phyloP scores from a whole-genome alignment of 2,329 filamentous ascomycete genomes.

The Exophiala alcalophila region DNA sequence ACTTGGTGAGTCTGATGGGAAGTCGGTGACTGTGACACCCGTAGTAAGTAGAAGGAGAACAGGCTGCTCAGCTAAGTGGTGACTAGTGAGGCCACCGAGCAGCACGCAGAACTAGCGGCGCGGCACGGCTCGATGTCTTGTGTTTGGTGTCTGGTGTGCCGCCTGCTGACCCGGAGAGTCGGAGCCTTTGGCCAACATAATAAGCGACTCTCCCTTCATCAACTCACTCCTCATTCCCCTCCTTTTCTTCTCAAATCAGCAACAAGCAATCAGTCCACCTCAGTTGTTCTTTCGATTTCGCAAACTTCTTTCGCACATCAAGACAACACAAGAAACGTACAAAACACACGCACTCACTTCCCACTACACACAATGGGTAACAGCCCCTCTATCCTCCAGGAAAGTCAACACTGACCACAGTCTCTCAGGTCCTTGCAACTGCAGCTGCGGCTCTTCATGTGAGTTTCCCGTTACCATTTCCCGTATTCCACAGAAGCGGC shows the following conservation, averaged over 20 bases:
- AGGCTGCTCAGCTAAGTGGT: too few relatives aligned
- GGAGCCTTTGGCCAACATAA: too few relatives aligned
- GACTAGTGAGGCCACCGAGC: too few relatives aligned
- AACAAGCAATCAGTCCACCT: constrained; percentile 27
- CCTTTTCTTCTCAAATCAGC: constrained; percentile 14
- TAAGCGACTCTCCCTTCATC: constrained; percentile 1
- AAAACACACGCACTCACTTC: constrained; percentile 12
- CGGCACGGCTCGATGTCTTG: too few relatives aligned
- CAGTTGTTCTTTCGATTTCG: constrained; percentile 4
- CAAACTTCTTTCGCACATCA: constrained; percentile 2
- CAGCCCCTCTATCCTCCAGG: neutral
- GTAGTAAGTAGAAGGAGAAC: too few relatives aligned
- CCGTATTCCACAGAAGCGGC: constrained; percentile 44
- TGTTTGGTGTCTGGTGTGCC: too few relatives aligned
- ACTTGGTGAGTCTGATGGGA: too few relatives aligned
- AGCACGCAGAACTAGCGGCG: too few relatives aligned
- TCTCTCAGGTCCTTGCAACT: constrained; percentile 25
- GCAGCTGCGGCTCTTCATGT: constrained; percentile 31
- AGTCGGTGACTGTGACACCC: too few relatives aligned
- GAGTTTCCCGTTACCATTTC: constrained; percentile 45
- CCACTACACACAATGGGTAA: constrained; percentile 25
- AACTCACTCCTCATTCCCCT: constrained; percentile 4
- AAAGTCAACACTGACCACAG: constrained; percentile 13
- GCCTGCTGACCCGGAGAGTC: too few relatives aligned
- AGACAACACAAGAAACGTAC: constrained; percentile 5